Evolutionary conservation across 495 filamentous ascomycete species (phyloP).

Genomic region (Penicillium pancosmium): DNA sequence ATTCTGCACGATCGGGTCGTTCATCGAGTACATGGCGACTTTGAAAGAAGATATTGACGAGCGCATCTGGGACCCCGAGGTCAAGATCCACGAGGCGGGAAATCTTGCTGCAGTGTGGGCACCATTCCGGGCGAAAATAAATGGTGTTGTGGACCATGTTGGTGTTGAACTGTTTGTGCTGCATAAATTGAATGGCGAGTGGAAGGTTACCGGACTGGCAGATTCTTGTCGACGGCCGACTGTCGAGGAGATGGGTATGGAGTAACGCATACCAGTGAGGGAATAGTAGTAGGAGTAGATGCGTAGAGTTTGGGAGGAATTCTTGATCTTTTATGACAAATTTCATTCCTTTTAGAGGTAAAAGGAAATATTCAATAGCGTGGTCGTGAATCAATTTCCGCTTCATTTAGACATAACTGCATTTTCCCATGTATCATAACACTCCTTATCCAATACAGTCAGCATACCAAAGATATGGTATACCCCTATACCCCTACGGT

Average conservation of each 20-base stretch:
- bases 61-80: constrained; percentile 42
- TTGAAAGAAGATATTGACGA: constrained; percentile 40
- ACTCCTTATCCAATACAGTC: not conserved
- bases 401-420: not conserved
- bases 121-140: constrained; percentile 42
- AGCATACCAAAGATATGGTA: not conserved
- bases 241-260: constrained; percentile 36
- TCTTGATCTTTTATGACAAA: not conserved
- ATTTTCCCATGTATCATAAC: too few relatives aligned
- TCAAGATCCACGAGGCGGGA: constrained; percentile 36
- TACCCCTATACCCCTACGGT: not conserved
- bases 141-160: constrained; percentile 44
- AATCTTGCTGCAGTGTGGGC: constrained; percentile 46
- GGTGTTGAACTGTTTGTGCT: constrained; percentile 44
- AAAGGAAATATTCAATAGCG: not conserved
- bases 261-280: constrained; percentile 10
- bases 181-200: constrained; percentile 40
- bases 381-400: not conserved
- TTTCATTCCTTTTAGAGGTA: not conserved
- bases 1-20: constrained; percentile 45
- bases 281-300: not conserved
- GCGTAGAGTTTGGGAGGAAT: not conserved
- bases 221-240: constrained; percentile 44
- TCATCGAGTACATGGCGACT: constrained; percentile 38
- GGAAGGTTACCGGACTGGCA: constrained; percentile 46